A percentile compares a stretch with the other conserved stretches of the same genome.
Evolutionary conservation across 106 monocot species (phyloP).

Genomic region (Phalaenopsis aphrodite): DNA sequence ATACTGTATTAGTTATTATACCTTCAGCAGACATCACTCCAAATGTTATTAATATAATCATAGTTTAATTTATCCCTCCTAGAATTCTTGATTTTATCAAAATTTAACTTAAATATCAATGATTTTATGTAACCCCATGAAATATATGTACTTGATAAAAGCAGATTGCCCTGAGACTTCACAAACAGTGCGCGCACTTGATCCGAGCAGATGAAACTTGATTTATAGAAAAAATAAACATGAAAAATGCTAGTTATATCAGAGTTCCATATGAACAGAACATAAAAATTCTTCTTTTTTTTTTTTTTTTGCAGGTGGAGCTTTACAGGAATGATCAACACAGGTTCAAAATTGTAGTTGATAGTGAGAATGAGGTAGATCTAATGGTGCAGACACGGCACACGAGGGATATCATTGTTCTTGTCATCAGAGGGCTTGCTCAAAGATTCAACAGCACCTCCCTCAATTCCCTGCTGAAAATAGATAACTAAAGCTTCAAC

Average conservation of each 20-base stretch:
- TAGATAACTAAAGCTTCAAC: slow-evolving; percentile 41
- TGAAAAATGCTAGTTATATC: slow-evolving; percentile 3
- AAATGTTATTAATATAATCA: no score
- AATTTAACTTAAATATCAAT: no score
- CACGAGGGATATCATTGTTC: slow-evolving; percentile 79
- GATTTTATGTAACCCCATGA: no score
- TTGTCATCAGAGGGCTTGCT: slow-evolving; percentile 83
- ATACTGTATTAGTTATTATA: no score
- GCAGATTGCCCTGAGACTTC: no score
- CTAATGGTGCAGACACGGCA: slow-evolving; percentile 88
- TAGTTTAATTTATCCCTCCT: no score
- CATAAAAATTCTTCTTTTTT: background rate
- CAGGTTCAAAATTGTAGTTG: slow-evolving; percentile 88
- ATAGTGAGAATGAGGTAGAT: slow-evolving; percentile 73
- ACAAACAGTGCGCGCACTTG: no score
- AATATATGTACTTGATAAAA: no score
- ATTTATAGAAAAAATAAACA: background rate
- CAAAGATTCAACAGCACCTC: slow-evolving; percentile 98
- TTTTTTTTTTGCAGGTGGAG: slow-evolving; percentile 59
- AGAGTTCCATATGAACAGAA: background rate
- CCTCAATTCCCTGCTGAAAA: slow-evolving; percentile 84
- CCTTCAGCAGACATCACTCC: no score
- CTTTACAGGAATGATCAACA: slow-evolving; percentile 71
- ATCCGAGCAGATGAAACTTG: no score
- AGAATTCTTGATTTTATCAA: no score